phyloP scores from a whole-genome alignment of 2,329 filamentous ascomycete genomes.

The Talaromyces piceae region DNA sequence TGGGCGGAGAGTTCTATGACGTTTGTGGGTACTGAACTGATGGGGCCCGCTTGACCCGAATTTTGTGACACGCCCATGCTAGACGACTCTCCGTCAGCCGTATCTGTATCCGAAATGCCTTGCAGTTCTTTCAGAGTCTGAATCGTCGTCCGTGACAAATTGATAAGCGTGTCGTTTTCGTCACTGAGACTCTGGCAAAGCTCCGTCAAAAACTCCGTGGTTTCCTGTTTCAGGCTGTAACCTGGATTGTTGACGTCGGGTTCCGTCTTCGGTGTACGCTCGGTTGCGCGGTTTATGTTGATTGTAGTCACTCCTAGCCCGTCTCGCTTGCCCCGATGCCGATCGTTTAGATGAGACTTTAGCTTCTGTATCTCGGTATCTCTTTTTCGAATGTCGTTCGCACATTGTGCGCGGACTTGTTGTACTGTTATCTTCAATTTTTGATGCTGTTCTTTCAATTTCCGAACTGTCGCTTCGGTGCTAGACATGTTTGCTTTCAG shows the following conservation, averaged over 20 bases:
- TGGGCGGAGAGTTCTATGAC: slow-evolving; percentile 65
- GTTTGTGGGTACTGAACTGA: slow-evolving; percentile 46
- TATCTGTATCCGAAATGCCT: slow-evolving; percentile 34
- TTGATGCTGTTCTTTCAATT: slow-evolving; percentile 75
- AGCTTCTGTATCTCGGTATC: slow-evolving; percentile 83
- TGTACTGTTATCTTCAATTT: slow-evolving; percentile 71
- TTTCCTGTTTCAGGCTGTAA: slow-evolving; percentile 74
- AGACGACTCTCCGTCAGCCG: slow-evolving; percentile 18
- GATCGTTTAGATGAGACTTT: slow-evolving; percentile 75
- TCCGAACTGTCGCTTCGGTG: slow-evolving; percentile 65
- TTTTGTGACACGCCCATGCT: slow-evolving; percentile 18
- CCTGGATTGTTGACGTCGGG: slow-evolving; percentile 46
- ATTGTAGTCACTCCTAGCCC: slow-evolving; percentile 44
- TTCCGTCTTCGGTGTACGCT: slow-evolving; percentile 25
- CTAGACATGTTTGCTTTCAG: slow-evolving; percentile 62
- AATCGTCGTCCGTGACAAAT: slow-evolving; percentile 63
- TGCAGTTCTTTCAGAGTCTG: slow-evolving; percentile 58
- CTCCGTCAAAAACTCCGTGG: slow-evolving; percentile 81
- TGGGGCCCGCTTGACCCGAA: slow-evolving; percentile 18
- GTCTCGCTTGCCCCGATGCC: slow-evolving; percentile 52
- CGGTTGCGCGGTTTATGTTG: slow-evolving; percentile 36
- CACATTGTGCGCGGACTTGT: slow-evolving; percentile 78
- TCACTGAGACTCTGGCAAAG: slow-evolving; percentile 77
- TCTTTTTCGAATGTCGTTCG: slow-evolving; percentile 82
- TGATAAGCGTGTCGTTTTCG: slow-evolving; percentile 79